Evolutionary conservation across 2,329 filamentous ascomycete species (phyloP).

Genomic region (Stylonectria norvegica): DNA sequence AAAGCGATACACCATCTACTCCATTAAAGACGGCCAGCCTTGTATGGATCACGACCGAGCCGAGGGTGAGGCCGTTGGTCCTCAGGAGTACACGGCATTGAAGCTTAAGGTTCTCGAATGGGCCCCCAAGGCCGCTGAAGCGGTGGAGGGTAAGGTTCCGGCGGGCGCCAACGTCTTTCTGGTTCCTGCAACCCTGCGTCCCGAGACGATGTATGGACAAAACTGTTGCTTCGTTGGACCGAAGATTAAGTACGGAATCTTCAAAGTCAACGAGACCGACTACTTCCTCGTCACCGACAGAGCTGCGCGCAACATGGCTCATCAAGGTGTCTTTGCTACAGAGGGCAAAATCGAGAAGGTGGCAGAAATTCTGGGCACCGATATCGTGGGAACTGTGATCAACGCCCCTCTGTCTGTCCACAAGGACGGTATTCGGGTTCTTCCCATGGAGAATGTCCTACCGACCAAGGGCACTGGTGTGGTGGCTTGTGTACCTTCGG

Average conservation of each 20-base stretch:
- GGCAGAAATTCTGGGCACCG: conserved; percentile 70
- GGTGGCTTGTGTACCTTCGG: conserved; percentile 91
- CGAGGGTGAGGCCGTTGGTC: conserved; percentile 52
- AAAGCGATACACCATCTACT: conserved; percentile 88
- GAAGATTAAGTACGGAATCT: conserved; percentile 84
- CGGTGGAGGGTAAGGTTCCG: conserved; percentile 74
- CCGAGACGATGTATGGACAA: conserved; percentile 99
- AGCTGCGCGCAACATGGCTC: conserved; percentile 93
- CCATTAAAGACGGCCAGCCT: conserved; percentile 44
- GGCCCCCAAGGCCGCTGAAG: conserved; percentile 69
- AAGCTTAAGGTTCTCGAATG: conserved; percentile 91
- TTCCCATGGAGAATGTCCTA: conserved; percentile 93
- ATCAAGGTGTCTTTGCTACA: conserved; percentile 78
- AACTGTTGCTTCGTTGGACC: conserved; percentile 94
- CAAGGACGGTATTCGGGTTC: conserved; percentile 76
- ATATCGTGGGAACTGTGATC: conserved; percentile 83
- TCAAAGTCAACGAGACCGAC: conserved; percentile 72
- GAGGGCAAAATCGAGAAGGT: conserved; percentile 74
- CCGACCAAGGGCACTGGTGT: conserved; percentile 95
- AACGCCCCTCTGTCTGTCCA: conserved; percentile 86
- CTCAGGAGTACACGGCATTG: conserved; percentile 88
- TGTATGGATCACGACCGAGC: conserved; percentile 49
- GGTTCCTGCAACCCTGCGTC: conserved; percentile 84
- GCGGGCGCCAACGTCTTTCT: conserved; percentile 79
- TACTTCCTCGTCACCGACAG: conserved; percentile 82